Percentiles rank a stretch among this genome's conserved stretches.
phyloP scores from a whole-genome alignment of 495 filamentous ascomycete genomes.

The Hypoxylon perforatum region DNA sequence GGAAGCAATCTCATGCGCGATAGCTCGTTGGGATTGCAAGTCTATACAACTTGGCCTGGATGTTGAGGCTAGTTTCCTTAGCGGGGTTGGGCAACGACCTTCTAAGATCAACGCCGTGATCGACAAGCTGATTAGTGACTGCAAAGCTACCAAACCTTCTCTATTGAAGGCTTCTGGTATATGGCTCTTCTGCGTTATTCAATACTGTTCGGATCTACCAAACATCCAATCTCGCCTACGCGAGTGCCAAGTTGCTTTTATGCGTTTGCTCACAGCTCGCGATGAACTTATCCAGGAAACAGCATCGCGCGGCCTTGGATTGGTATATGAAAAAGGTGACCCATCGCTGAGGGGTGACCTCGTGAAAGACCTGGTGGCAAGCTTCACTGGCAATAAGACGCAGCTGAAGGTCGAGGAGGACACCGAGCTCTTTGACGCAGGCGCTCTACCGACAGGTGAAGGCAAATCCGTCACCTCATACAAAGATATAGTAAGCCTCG shows the following conservation, averaged over 20 bases:
- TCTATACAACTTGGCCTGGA: conserved; percentile 62
- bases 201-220: conserved; percentile 81
- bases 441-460: conserved; percentile 89
- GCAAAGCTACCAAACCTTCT: conserved; percentile 83
- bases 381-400: conserved; percentile 81
- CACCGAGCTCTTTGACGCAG: conserved; percentile 94
- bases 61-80: conserved; percentile 50
- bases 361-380: conserved; percentile 84
- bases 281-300: conserved; percentile 96
- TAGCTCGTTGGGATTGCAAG: conserved; percentile 78
- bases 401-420: conserved; percentile 85
- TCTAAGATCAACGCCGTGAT: conserved; percentile 65
- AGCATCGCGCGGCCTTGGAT: conserved; percentile 85
- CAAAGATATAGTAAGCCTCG: conserved; percentile 92
- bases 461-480: conserved; percentile 91
- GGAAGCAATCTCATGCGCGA: conserved; percentile 80
- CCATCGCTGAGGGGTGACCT: conserved; percentile 80
- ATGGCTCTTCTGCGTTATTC: conserved; percentile 92
- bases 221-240: conserved; percentile 77
- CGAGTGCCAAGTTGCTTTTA: conserved; percentile 87
- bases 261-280: conserved; percentile 83
- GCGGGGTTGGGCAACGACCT: conserved; percentile 50
- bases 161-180: conserved; percentile 89
- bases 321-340: conserved; percentile 94
- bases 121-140: conserved; percentile 77